Conservation (phyloP, 495 filamentous ascomycete species). For the Barbatosphaeria neglecta region DNA sequence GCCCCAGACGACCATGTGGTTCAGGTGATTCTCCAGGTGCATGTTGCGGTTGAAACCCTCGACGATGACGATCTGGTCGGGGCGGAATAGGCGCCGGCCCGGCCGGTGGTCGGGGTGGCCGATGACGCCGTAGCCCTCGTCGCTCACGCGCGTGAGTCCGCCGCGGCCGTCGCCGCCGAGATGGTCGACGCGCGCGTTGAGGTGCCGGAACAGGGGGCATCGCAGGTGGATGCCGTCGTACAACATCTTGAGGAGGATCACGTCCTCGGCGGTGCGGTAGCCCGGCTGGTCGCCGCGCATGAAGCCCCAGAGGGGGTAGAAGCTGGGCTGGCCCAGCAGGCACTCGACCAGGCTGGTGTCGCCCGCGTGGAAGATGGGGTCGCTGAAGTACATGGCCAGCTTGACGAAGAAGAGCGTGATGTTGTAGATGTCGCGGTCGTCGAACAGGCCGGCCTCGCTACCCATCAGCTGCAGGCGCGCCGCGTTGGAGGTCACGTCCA, state of each 20-base stretch:
- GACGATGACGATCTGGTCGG: conserved; percentile 44
- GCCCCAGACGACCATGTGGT: conserved; percentile 43
- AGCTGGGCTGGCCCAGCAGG: conserved; percentile 45
- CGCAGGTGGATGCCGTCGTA: conserved; percentile 19
- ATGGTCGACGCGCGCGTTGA: too few species aligned
- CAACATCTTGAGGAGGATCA: conserved; percentile 32
- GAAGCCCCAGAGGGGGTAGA: conserved; percentile 37
- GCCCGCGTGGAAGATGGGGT: conserved; percentile 31
- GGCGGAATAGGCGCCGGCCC: conserved; percentile 35
- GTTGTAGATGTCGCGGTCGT: conserved; percentile 40
- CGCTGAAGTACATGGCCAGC: conserved; percentile 46
- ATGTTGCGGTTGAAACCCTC: conserved; percentile 39
- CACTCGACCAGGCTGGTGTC: conserved; percentile 34
- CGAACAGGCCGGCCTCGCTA: conserved; percentile 34
- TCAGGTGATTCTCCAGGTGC: conserved; percentile 26
- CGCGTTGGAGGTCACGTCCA: conserved; percentile 44
- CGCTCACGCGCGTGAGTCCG: too few species aligned
- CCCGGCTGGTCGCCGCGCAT: conserved; percentile 28
- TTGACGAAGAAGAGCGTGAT: conserved; percentile 48
- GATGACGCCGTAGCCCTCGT: conserved; percentile 39
- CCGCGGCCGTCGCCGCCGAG: conserved; percentile 37
- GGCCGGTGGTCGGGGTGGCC: too few species aligned
- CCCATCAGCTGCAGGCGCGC: conserved; percentile 36
- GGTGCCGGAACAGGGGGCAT: too few species aligned
- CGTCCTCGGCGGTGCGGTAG: conserved; percentile 25